phyloP scores from a whole-genome alignment of 306 rosid species.

The Ziziphus jujuba region DNA sequence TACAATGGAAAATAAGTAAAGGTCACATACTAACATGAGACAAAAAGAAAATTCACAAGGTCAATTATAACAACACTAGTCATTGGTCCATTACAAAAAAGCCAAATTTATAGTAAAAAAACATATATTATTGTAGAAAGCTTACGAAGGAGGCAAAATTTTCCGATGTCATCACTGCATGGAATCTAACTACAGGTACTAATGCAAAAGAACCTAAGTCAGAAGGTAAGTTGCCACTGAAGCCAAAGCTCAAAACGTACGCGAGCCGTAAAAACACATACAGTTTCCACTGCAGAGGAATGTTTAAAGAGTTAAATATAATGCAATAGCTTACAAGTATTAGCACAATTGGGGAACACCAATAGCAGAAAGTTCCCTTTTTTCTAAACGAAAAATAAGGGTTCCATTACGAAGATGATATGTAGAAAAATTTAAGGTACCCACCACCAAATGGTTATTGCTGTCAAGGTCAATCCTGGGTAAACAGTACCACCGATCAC shows the following conservation, averaged over 20 bases:
- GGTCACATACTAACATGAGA: neutral
- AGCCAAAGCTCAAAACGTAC: slow-evolving; percentile 94
- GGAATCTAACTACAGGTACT: slow-evolving; percentile 98
- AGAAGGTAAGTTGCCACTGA: slow-evolving; percentile 92
- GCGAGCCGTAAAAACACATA: slow-evolving; percentile 98
- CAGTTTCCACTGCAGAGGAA: slow-evolving; percentile 96
- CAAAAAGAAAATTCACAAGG: neutral
- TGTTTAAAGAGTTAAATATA: slow-evolving; percentile 79
- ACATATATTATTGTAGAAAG: slow-evolving; percentile 1
- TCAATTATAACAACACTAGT: too few species aligned
- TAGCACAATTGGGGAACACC: slow-evolving; percentile 13
- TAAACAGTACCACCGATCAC: slow-evolving; percentile 98
- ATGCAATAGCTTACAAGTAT: slow-evolving; percentile 40
- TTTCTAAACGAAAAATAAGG: neutral
- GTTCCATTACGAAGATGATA: slow-evolving; percentile 10
- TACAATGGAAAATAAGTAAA: slow-evolving; percentile 25
- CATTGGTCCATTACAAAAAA: too few species aligned
- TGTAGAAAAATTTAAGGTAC: neutral
- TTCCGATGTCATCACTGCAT: slow-evolving; percentile 98
- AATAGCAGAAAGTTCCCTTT: neutral
- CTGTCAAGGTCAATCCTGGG: slow-evolving; percentile 32
- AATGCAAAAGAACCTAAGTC: slow-evolving; percentile 76
- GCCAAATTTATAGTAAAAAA: too few species aligned
- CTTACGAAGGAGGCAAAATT: slow-evolving; percentile 97
- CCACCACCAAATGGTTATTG: too few species aligned